Conservation (phyloP, 2,329 filamentous ascomycete genomes). For the Alternaria triticina region DNA sequence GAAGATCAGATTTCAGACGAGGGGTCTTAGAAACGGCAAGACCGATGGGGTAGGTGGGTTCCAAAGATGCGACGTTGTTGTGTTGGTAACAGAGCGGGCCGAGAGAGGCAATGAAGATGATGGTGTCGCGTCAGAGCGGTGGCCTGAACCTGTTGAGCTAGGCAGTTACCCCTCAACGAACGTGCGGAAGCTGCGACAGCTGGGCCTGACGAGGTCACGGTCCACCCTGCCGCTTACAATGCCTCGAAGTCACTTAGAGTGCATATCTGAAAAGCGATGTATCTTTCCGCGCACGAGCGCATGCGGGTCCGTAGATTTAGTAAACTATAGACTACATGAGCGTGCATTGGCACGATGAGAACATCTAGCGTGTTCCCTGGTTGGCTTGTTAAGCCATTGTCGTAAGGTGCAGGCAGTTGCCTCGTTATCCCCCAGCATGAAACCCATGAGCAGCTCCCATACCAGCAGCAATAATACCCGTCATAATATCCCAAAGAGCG, state of each 20-base stretch:
- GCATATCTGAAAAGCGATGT: neutral
- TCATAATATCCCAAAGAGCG: slow-evolving; percentile 7
- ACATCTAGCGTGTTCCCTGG: slow-evolving; percentile 11
- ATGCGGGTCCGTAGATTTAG: slow-evolving; percentile 27
- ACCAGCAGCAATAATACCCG: slow-evolving; percentile 27
- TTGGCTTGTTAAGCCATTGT: neutral
- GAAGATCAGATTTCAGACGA: neutral
- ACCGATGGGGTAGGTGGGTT: neutral
- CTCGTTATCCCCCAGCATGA: neutral
- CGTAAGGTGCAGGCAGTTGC: slow-evolving; percentile 1
- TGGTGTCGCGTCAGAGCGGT: neutral
- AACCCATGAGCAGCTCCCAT: slow-evolving; percentile 11
- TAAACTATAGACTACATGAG: slow-evolving; percentile 21
- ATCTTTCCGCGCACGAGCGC: slow-evolving; percentile 30
- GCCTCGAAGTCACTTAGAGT: neutral
- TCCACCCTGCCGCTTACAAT: neutral
- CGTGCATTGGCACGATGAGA: slow-evolving; percentile 27
- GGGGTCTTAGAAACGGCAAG: neutral
- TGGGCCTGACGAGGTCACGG: neutral
- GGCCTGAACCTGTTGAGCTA: neutral
- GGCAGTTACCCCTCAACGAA: neutral
- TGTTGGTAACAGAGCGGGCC: neutral
- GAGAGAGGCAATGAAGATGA: neutral
- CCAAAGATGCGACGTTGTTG: neutral
- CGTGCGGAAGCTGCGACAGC: neutral